Evolutionary conservation across 495 filamentous ascomycete genomes (phyloP).

Genomic region (Lasiosphaeria miniovina): DNA sequence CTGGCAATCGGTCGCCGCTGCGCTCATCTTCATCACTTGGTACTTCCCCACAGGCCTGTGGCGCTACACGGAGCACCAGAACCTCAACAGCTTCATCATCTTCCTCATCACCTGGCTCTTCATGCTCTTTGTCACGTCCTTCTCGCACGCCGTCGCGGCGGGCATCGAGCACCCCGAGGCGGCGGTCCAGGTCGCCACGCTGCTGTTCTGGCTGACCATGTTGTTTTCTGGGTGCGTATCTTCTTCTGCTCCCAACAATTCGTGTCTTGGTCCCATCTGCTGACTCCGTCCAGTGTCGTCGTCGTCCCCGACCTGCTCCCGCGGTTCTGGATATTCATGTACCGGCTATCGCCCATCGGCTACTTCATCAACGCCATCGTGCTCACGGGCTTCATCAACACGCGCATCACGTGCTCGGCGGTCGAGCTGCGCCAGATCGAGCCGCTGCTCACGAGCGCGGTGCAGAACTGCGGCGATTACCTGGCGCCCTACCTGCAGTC

Average conservation of each 20-base stretch:
- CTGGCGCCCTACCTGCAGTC: background rate
- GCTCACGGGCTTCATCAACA: background rate
- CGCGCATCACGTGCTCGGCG: background rate
- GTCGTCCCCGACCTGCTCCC: conserved; percentile 52
- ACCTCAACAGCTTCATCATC: conserved; percentile 47
- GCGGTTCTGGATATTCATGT: conserved; percentile 73
- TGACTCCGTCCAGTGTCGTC: conserved; percentile 10
- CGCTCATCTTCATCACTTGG: conserved; percentile 58
- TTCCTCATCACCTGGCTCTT: conserved; percentile 39
- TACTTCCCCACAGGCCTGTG: conserved; percentile 60
- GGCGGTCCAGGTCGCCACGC: conserved; percentile 51
- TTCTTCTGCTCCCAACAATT: conserved; percentile 25
- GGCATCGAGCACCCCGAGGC: conserved; percentile 54
- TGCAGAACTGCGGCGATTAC: background rate
- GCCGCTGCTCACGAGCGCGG: background rate
- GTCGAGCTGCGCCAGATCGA: conserved; percentile 1
- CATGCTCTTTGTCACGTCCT: conserved; percentile 53
- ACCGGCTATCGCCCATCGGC: conserved; percentile 62
- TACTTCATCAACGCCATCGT: conserved; percentile 53
- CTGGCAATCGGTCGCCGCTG: conserved; percentile 59
- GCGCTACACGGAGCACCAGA: conserved; percentile 39
- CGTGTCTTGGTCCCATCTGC: background rate
- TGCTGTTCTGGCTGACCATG: conserved; percentile 36
- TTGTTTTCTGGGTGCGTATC: conserved; percentile 28
- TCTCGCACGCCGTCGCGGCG: conserved; percentile 49